phyloP scores from a whole-genome alignment of 106 monocot species.

The Allium cepa region DNA sequence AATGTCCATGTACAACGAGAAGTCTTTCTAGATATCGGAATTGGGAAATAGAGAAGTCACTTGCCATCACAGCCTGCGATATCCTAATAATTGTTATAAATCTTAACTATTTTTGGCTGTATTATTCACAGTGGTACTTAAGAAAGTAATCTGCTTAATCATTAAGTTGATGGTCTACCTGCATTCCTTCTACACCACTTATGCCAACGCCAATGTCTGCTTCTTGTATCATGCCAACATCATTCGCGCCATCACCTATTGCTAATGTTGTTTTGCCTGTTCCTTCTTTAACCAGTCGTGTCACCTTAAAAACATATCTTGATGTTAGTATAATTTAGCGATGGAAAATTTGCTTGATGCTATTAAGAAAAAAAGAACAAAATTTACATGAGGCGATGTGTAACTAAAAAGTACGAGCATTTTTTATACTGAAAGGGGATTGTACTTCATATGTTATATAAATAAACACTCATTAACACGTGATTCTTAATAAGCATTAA shows the following conservation, averaged over 20 bases:
- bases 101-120: too few species aligned
- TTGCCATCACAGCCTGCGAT: slow-evolving; percentile 90
- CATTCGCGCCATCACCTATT: slow-evolving; percentile 91
- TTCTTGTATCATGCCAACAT: slow-evolving; percentile 92
- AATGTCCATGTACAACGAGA: slow-evolving; percentile 90
- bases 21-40: slow-evolving; percentile 72
- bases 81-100: neutral
- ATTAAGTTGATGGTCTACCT: slow-evolving; percentile 26
- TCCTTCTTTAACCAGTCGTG: slow-evolving; percentile 67
- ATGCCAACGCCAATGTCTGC: slow-evolving; percentile 91
- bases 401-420: too few species aligned
- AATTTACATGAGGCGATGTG: too few species aligned
- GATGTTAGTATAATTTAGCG: too few species aligned
- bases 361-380: too few species aligned
- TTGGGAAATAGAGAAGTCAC: slow-evolving; percentile 86
- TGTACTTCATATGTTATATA: too few species aligned
- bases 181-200: slow-evolving; percentile 90
- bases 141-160: neutral
- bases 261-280: slow-evolving; percentile 63
- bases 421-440: too few species aligned
- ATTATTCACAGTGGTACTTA: neutral
- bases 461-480: too few species aligned
- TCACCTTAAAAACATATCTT: slow-evolving; percentile 32
- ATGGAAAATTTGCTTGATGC: too few species aligned
- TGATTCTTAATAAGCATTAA: too few species aligned